phyloP scores from a whole-genome alignment of 2,329 filamentous ascomycete species.

The Fusarium sp. region DNA sequence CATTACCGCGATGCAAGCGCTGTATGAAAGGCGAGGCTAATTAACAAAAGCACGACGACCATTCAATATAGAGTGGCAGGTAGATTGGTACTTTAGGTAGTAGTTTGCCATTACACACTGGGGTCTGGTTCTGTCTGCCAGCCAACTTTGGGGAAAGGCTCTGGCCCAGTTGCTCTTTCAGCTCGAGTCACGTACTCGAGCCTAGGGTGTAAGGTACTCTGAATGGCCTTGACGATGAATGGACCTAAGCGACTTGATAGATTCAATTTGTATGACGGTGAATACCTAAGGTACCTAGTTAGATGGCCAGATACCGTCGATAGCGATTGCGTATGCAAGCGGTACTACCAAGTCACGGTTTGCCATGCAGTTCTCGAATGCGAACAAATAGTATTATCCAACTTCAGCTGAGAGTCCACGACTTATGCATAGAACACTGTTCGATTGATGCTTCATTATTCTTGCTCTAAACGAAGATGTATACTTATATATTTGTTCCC shows the following conservation, averaged over 20 bases:
- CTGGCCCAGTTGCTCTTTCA: neutral
- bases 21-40: neutral
- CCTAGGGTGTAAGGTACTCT: neutral
- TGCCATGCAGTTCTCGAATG: neutral
- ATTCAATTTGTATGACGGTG: neutral
- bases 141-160: neutral
- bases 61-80: neutral
- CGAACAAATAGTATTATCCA: neutral
- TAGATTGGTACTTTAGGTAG: neutral
- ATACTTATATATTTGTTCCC: neutral
- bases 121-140: neutral
- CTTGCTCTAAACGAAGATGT: conserved; percentile 2
- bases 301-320: neutral
- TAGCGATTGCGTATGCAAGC: neutral
- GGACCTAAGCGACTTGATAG: neutral
- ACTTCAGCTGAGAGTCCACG: neutral
- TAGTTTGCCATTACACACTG: neutral
- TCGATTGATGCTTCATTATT: conserved; percentile 12
- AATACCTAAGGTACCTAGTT: neutral
- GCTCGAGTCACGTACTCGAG: neutral
- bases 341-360: neutral
- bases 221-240: neutral
- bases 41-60: neutral
- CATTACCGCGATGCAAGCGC: neutral
- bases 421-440: neutral